These are phyloP conservation scores for Pterocarpus santalinus DNA, from an alignment of 306 rosid genomes.

Conservation along the genomic window DNA sequence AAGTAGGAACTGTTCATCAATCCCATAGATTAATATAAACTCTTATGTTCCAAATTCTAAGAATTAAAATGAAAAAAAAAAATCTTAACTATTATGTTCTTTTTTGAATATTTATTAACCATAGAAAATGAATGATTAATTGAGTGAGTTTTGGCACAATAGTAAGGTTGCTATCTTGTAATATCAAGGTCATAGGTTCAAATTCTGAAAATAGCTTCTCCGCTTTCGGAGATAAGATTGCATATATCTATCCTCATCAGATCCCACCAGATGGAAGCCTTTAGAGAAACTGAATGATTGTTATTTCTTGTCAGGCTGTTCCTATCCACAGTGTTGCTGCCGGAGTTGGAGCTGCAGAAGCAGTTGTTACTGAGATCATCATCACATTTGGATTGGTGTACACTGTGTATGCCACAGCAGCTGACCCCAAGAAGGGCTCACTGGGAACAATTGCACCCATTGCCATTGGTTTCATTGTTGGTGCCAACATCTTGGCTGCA, in stretches of 20 bases:
- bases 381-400: constrained; percentile 85
- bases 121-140: too few species aligned
- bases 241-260: too few species aligned
- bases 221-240: too few species aligned
- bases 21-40: too few species aligned
- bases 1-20: background rate
- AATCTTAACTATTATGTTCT: background rate
- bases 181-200: too few species aligned
- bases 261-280: too few species aligned
- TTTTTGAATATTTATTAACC: background rate
- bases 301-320: constrained; percentile 50
- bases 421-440: constrained; percentile 89
- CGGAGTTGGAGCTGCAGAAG: constrained; percentile 78
- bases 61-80: background rate
- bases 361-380: constrained; percentile 79
- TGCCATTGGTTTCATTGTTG: constrained; percentile 92
- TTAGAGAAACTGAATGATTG: background rate
- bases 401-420: constrained; percentile 93
- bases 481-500: constrained; percentile 90
- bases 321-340: constrained; percentile 74
- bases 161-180: too few species aligned
- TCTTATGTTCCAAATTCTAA: background rate
- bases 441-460: constrained; percentile 88
- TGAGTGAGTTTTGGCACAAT: too few species aligned
- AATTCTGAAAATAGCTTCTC: too few species aligned